Percentiles rank a stretch among this genome's conserved stretches.
phyloP scores from a whole-genome alignment of 495 filamentous ascomycete genomes.

The Penicillium desertorum region DNA sequence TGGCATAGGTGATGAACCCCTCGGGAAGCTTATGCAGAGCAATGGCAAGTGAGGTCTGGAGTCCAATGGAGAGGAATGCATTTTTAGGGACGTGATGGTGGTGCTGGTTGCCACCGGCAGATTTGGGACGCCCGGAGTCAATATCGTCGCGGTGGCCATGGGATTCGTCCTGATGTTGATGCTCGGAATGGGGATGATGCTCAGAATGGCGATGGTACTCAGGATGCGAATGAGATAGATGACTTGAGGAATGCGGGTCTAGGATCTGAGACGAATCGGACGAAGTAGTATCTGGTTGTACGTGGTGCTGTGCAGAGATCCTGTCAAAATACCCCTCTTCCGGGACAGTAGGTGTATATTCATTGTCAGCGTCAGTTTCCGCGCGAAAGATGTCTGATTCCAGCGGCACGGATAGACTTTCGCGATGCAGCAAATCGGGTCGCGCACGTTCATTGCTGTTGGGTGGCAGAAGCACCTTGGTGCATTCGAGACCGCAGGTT shows the following conservation, averaged over 20 bases:
- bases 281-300: slow-evolving; percentile 12
- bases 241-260: not conserved
- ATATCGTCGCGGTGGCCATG: slow-evolving; percentile 25
- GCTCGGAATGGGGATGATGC: slow-evolving; percentile 9
- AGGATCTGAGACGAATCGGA: slow-evolving; percentile 15
- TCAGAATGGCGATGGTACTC: slow-evolving; percentile 10
- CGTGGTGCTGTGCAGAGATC: slow-evolving; percentile 14
- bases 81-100: slow-evolving; percentile 98
- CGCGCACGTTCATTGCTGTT: slow-evolving; percentile 12
- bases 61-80: slow-evolving; percentile 85
- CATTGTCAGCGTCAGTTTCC: slow-evolving; percentile 8
- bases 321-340: slow-evolving; percentile 22
- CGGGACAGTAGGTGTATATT: slow-evolving; percentile 1
- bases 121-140: slow-evolving; percentile 24
- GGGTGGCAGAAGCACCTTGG: slow-evolving; percentile 34
- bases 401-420: slow-evolving; percentile 20
- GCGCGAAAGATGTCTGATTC: slow-evolving; percentile 2
- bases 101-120: slow-evolving; percentile 54
- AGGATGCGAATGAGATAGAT: slow-evolving; percentile 1
- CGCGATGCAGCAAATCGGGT: slow-evolving; percentile 14
- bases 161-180: slow-evolving; percentile 11
- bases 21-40: slow-evolving; percentile 96
- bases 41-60: slow-evolving; percentile 92
- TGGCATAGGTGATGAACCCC: slow-evolving; percentile 97
- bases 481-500: slow-evolving; percentile 79